These are phyloP conservation scores for Entomortierella chlamydospora DNA, from an alignment of 192 early-diverging fungal genomes.

Conservation along the genomic window DNA sequence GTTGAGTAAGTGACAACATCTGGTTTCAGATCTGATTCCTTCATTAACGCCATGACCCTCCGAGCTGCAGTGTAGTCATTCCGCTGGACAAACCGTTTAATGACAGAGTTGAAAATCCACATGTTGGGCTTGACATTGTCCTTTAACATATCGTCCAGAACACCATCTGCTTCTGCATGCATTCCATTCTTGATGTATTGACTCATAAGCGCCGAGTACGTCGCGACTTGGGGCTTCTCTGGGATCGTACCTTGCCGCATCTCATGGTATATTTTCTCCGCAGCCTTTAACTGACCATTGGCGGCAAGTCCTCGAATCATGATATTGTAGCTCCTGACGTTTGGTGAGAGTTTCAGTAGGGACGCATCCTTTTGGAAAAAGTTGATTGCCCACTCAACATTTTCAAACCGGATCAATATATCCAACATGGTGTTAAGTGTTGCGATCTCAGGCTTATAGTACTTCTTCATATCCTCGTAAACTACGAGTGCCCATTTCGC, in stretches of 20 bases:
- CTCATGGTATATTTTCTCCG: constrained; percentile 25
- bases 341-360: neutral
- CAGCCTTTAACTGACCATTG: constrained; percentile 6
- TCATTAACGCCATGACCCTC: constrained; percentile 29
- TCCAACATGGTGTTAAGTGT: constrained; percentile 37
- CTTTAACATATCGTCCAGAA: constrained; percentile 38
- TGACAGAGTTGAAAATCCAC: constrained; percentile 40
- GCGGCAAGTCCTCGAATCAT: constrained; percentile 30
- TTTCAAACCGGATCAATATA: constrained; percentile 27
- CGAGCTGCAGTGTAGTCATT: constrained; percentile 22
- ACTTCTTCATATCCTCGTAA: constrained; percentile 40
- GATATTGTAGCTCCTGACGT: constrained; percentile 33
- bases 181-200: constrained; percentile 21
- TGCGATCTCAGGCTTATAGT: neutral
- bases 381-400: constrained; percentile 20
- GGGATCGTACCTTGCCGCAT: constrained; percentile 21
- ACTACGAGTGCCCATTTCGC: constrained; percentile 22
- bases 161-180: constrained; percentile 19
- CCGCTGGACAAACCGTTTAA: constrained; percentile 33
- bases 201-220: constrained; percentile 43
- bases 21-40: constrained; percentile 16
- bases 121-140: constrained; percentile 43
- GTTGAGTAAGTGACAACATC: constrained; percentile 50
- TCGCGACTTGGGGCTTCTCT: constrained; percentile 17
- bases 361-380: constrained; percentile 10